Percentiles rank a stretch among this genome's conserved stretches.
phyloP scores from a whole-genome alignment of 108 stramenopile genomes.

The Asterionellopsis glacialis region DNA sequence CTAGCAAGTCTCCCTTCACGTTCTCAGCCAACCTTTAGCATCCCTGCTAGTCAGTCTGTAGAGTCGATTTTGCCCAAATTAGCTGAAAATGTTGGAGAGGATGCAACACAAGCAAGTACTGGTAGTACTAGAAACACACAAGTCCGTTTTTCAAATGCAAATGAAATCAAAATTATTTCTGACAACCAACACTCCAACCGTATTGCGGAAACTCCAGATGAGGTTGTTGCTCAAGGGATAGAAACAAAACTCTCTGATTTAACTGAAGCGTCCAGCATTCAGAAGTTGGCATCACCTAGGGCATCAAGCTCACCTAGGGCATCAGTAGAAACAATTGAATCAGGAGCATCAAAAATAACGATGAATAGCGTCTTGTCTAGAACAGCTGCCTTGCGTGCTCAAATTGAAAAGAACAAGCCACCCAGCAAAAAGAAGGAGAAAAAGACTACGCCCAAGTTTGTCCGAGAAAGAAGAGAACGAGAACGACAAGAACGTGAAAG shows the following conservation, averaged over 20 bases:
- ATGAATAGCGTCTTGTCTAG: too few relatives aligned
- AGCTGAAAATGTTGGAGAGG: not conserved
- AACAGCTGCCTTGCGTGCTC: too few relatives aligned
- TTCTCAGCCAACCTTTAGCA: not conserved
- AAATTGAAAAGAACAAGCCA: too few relatives aligned
- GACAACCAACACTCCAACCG: not conserved
- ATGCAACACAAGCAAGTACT: not conserved
- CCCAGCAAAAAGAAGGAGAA: too few relatives aligned
- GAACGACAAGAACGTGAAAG: not conserved
- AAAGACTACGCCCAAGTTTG: not conserved
- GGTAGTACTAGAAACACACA: not conserved
- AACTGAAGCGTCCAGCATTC: slow-evolving; percentile 5
- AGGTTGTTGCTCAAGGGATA: slow-evolving; percentile 20
- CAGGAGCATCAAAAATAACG: too few relatives aligned
- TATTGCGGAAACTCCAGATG: slow-evolving; percentile 7
- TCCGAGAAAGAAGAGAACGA: slow-evolving; percentile 15
- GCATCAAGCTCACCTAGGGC: too few relatives aligned
- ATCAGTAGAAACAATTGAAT: too few relatives aligned
- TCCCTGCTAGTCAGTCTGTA: not conserved
- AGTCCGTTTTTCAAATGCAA: not conserved
- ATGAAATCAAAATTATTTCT: not conserved
- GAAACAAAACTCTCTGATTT: slow-evolving; percentile 25
- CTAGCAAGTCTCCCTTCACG: slow-evolving; percentile 7
- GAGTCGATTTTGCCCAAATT: not conserved
- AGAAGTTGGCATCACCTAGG: not conserved